These are phyloP conservation scores for Ceraceosorus bombacis DNA, from an alignment of 1,284 basidiomycete species.

Conservation along the genomic window DNA sequence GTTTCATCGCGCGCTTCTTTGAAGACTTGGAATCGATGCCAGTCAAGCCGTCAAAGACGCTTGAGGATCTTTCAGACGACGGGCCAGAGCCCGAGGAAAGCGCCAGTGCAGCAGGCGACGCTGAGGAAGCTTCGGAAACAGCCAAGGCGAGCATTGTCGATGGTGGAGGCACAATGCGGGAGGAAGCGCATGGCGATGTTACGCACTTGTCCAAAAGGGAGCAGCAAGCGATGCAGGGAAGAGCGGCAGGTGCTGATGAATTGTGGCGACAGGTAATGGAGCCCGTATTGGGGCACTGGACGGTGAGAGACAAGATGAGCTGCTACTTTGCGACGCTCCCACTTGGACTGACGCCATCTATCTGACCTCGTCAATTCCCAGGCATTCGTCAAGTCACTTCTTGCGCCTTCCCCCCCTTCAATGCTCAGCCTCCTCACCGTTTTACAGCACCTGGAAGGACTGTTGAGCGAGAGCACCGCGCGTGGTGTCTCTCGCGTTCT, in stretches of 20 bases:
- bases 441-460: conserved; percentile 21
- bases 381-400: conserved; percentile 21
- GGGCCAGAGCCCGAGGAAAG: conserved; percentile 17
- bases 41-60: not conserved
- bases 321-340: not conserved
- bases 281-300: conserved; percentile 28
- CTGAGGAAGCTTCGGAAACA: conserved; percentile 5
- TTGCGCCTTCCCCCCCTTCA: conserved; percentile 10
- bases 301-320: conserved; percentile 1
- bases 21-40: not conserved
- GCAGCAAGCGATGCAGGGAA: conserved; percentile 14
- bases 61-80: conserved; percentile 12
- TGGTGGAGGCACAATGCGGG: not conserved
- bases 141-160: conserved; percentile 3
- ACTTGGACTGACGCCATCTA: too few species aligned
- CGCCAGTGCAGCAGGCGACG: conserved; percentile 12
- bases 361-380: conserved; percentile 4
- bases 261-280: conserved; percentile 45
- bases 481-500: conserved; percentile 23
- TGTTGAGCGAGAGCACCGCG: conserved; percentile 14
- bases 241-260: conserved; percentile 26
- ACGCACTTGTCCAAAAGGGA: conserved; percentile 23
- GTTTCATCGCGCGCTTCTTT: not conserved
- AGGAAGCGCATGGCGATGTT: conserved; percentile 11
- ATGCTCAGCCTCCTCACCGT: conserved; percentile 29